Evolutionary conservation across 352 stramenopile genomes (phyloP).

Genomic region (Globisporangium paroecandrum): DNA sequence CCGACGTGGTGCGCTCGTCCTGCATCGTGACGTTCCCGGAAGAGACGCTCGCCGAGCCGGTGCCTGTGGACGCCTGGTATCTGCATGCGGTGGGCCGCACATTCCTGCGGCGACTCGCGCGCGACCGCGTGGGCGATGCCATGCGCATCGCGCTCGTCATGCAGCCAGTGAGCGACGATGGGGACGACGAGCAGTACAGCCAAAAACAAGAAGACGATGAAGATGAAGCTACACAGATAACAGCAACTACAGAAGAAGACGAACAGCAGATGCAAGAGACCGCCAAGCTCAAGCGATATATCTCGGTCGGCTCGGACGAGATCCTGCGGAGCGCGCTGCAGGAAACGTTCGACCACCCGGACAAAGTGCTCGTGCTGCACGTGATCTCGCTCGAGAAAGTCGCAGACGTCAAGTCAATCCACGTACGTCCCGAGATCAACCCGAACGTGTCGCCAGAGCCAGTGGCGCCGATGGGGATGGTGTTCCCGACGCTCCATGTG

Average conservation of each 20-base stretch:
- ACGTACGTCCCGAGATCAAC: slow-evolving; percentile 74
- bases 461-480: slow-evolving; percentile 53
- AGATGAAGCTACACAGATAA: not conserved
- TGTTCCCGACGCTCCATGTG: slow-evolving; percentile 69
- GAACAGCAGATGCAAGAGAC: not conserved
- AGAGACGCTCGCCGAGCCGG: slow-evolving; percentile 57
- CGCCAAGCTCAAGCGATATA: slow-evolving; percentile 37
- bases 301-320: slow-evolving; percentile 52
- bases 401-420: slow-evolving; percentile 45
- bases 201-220: slow-evolving; percentile 8
- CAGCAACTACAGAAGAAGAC: not conserved
- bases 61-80: slow-evolving; percentile 84
- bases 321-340: slow-evolving; percentile 56
- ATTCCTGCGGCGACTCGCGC: slow-evolving; percentile 65
- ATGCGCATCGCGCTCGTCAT: slow-evolving; percentile 60
- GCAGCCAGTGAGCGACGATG: slow-evolving; percentile 29
- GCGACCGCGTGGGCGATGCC: slow-evolving; percentile 63
- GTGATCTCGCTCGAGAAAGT: slow-evolving; percentile 67
- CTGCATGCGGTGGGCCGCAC: slow-evolving; percentile 64
- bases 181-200: not conserved
- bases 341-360: slow-evolving; percentile 60
- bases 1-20: slow-evolving; percentile 76
- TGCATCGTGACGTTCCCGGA: slow-evolving; percentile 84
- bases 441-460: slow-evolving; percentile 81
- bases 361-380: slow-evolving; percentile 68